Conservation (phyloP, 163 green algal species). For the Chloromonas sp. region DNA sequence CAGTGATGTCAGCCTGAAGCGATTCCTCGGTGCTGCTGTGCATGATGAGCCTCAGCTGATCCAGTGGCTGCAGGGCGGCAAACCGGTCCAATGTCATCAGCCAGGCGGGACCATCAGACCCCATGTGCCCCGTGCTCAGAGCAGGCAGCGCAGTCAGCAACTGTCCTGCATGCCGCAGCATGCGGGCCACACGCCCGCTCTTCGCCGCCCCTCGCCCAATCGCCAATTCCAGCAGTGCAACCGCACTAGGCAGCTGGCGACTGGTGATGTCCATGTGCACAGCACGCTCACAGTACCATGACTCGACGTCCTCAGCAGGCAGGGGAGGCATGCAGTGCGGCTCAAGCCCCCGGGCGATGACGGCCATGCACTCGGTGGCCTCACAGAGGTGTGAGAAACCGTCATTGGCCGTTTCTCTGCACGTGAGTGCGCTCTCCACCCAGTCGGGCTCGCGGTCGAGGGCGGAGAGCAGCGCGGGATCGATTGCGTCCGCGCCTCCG, state of each 20-base stretch:
- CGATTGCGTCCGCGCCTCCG: too few species aligned
- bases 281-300: neutral
- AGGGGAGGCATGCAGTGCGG: neutral
- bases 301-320: neutral
- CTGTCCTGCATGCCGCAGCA: neutral
- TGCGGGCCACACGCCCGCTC: neutral
- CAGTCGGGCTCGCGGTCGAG: neutral
- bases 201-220: neutral
- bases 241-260: neutral
- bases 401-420: neutral
- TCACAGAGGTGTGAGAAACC: neutral
- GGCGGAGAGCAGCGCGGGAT: too few species aligned
- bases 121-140: neutral
- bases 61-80: neutral
- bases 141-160: neutral
- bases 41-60: neutral
- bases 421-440: neutral
- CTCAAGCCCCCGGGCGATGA: neutral
- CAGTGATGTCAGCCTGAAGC: neutral
- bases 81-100: neutral
- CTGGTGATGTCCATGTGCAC: slow-evolving; percentile 1
- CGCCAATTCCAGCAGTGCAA: neutral
- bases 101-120: neutral
- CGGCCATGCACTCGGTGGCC: neutral
- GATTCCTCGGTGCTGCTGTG: neutral